phyloP scores from a whole-genome alignment of 164 flowering plant species.

The Piper longum region DNA sequence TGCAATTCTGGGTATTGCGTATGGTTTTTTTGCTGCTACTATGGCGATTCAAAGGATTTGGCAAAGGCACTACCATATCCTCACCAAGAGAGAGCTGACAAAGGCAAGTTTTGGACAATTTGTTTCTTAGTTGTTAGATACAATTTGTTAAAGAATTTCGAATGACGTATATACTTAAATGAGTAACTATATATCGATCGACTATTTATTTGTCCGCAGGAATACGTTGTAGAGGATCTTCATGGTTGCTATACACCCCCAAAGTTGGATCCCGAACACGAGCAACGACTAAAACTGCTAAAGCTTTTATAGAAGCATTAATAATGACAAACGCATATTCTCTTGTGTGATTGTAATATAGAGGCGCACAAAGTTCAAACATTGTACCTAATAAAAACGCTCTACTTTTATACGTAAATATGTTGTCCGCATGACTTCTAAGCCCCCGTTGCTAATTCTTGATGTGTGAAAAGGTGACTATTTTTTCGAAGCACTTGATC shows the following conservation, averaged over 20 bases:
- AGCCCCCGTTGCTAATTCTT: too few species aligned
- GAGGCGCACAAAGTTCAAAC: background rate
- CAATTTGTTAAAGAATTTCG: too few species aligned
- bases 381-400: background rate
- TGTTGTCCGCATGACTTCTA: too few species aligned
- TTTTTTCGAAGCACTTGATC: too few species aligned
- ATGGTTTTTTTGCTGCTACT: conserved; percentile 92
- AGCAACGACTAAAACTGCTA: conserved; percentile 61
- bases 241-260: conserved; percentile 65
- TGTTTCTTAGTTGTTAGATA: too few species aligned
- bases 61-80: conserved; percentile 96
- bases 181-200: too few species aligned
- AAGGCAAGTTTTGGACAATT: conserved; percentile 27
- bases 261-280: conserved; percentile 70
- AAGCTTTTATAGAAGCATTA: conserved; percentile 40
- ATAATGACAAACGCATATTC: background rate
- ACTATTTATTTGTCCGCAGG: too few species aligned
- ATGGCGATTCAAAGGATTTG: conserved; percentile 88
- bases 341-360: background rate
- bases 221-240: conserved; percentile 70
- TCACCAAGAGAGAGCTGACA: conserved; percentile 91
- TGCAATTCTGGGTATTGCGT: conserved; percentile 85
- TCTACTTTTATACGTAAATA: background rate
- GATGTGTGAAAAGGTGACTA: too few species aligned
- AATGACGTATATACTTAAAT: too few species aligned